These are phyloP conservation scores for Ceratobasidium sp. DNA, from an alignment of 1,284 basidiomycete genomes.

Conservation along the genomic window DNA sequence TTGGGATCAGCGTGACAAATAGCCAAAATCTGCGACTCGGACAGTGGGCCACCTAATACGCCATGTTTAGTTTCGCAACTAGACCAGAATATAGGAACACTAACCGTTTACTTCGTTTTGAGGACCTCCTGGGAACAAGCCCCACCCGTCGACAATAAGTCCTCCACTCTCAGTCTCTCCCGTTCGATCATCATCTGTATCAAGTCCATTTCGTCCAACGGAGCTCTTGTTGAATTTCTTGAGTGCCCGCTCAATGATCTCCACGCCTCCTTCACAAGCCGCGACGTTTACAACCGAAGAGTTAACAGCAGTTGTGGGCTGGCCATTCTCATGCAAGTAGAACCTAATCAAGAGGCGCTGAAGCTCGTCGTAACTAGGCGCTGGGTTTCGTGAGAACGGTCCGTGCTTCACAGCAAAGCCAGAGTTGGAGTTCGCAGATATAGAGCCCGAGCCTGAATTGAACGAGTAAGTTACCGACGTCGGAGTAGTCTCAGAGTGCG, in stretches of 20 bases:
- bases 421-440: conserved; percentile 54
- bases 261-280: conserved; percentile 79
- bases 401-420: conserved; percentile 66
- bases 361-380: conserved; percentile 78
- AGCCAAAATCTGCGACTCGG: conserved; percentile 82
- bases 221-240: conserved; percentile 82
- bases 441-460: conserved; percentile 36
- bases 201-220: conserved; percentile 50
- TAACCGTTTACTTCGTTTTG: conserved; percentile 65
- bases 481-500: conserved; percentile 19
- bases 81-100: conserved; percentile 47
- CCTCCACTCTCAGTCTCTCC: conserved; percentile 71
- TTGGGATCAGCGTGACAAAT: conserved; percentile 87
- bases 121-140: conserved; percentile 74
- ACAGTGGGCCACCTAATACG: conserved; percentile 71
- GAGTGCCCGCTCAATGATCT: conserved; percentile 86
- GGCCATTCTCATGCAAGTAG: conserved; percentile 77
- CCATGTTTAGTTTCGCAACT: not conserved
- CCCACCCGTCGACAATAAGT: conserved; percentile 88
- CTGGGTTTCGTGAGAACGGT: conserved; percentile 57
- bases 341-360: conserved; percentile 87
- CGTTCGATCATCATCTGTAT: conserved; percentile 59
- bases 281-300: conserved; percentile 82
- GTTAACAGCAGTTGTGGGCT: conserved; percentile 53
- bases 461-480: conserved; percentile 35